A percentile compares a stretch with the other conserved stretches of the same genome.
Evolutionary conservation across 257 asterid species (phyloP).

Genomic region (Nicotiana obtusifolia): DNA sequence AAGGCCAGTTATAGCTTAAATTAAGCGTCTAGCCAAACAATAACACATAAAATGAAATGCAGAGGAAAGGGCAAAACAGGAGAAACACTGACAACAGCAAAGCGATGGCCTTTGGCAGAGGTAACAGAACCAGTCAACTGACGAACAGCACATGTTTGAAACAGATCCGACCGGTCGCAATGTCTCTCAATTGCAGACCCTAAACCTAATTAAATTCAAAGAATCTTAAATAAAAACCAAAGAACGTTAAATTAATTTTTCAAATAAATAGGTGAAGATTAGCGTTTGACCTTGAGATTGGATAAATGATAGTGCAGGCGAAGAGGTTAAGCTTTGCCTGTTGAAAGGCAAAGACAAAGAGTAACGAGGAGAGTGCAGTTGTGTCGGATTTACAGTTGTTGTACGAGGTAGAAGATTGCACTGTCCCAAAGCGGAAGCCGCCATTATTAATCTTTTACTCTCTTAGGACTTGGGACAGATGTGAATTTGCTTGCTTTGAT

Average conservation of each 20-base stretch:
- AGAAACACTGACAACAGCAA: constrained; percentile 60
- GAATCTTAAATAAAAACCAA: background rate
- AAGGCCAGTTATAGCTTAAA: no score
- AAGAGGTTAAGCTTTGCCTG: background rate
- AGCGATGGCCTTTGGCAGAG: constrained; percentile 60
- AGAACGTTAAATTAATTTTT: background rate
- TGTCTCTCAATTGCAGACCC: constrained; percentile 29
- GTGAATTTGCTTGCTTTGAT: background rate
- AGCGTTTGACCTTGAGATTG: background rate
- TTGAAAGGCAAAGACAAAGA: background rate
- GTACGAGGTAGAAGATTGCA: constrained; percentile 9
- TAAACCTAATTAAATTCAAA: constrained; percentile 24
- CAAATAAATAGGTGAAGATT: background rate
- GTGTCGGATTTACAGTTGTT: background rate
- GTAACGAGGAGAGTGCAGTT: background rate
- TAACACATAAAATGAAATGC: background rate
- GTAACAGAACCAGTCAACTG: constrained; percentile 60
- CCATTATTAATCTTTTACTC: constrained; percentile 5
- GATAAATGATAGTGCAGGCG: constrained; percentile 4
- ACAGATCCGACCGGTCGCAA: constrained; percentile 17
- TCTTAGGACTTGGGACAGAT: background rate
- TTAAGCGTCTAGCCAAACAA: no score
- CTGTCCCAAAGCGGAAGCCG: constrained; percentile 9
- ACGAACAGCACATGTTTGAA: constrained; percentile 50
- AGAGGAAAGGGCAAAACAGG: background rate